Conservation (phyloP, 2,329 filamentous ascomycete species). For the Aspergillus brunneoviolaceus region DNA sequence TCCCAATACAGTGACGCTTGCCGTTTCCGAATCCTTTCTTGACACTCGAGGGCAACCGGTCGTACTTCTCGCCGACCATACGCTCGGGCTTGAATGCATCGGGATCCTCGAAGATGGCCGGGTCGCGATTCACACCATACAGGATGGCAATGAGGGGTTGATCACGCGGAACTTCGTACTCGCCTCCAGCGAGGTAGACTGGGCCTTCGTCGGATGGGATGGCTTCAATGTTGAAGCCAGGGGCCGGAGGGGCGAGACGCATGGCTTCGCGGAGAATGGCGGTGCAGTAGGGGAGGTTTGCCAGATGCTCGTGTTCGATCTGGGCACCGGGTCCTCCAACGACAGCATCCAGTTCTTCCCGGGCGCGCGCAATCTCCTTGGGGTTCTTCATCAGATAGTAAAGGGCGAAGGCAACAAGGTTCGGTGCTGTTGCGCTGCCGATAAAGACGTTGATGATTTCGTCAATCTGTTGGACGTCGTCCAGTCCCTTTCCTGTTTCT, state of each 20-base stretch:
- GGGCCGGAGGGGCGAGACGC: constrained; percentile 61
- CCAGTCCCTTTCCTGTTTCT: constrained; percentile 59
- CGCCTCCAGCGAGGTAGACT: constrained; percentile 57
- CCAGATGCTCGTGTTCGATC: constrained; percentile 54
- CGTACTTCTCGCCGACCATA: constrained; percentile 69
- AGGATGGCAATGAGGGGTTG: constrained; percentile 56
- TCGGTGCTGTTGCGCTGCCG: constrained; percentile 70
- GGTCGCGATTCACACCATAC: constrained; percentile 61
- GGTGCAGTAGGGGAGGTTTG: constrained; percentile 64
- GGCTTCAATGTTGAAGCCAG: constrained; percentile 56
- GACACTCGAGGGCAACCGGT: constrained; percentile 59
- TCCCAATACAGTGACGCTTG: constrained; percentile 67
- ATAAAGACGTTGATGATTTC: constrained; percentile 67
- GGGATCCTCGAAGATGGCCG: constrained; percentile 63
- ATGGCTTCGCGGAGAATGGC: constrained; percentile 68
- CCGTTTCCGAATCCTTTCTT: constrained; percentile 76
- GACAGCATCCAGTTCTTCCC: constrained; percentile 63
- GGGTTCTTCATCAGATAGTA: constrained; percentile 66
- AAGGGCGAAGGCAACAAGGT: constrained; percentile 64
- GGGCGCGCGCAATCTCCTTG: constrained; percentile 58
- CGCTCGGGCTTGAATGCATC: constrained; percentile 67
- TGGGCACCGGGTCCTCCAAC: constrained; percentile 21
- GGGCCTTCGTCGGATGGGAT: constrained; percentile 42
- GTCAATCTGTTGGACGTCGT: constrained; percentile 62
- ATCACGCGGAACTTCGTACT: constrained; percentile 59